Percentiles rank a stretch among this genome's conserved stretches.
Conservation (phyloP, 2,329 filamentous ascomycete genomes). For the Tolypocladium cylindrosporum region DNA sequence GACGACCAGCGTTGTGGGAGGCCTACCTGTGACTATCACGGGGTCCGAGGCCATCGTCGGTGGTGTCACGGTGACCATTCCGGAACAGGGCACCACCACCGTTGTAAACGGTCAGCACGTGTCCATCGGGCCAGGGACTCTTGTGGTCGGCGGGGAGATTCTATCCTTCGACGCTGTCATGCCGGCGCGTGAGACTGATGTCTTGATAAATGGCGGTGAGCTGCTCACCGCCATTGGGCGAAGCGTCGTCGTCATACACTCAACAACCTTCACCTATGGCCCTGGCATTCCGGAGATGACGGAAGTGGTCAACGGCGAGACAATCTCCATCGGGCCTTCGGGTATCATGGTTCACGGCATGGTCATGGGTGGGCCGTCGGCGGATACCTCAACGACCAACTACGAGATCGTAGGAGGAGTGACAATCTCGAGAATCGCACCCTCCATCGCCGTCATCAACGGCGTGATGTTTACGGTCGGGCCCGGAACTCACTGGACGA, state of each 20-base stretch:
- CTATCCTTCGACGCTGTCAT: slow-evolving; percentile 22
- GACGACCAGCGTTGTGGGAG: slow-evolving; percentile 27
- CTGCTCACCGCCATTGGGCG: slow-evolving; percentile 33
- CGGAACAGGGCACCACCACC: slow-evolving; percentile 23
- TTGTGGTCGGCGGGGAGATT: slow-evolving; percentile 24
- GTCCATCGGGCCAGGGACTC: slow-evolving; percentile 23
- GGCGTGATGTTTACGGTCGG: slow-evolving; percentile 42
- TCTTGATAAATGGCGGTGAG: slow-evolving; percentile 37
- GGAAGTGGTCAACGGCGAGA: slow-evolving; percentile 37
- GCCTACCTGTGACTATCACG: slow-evolving; percentile 29
- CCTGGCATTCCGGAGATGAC: slow-evolving; percentile 20
- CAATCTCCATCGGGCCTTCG: slow-evolving; percentile 37
- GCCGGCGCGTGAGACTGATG: slow-evolving; percentile 25
- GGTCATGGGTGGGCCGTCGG: slow-evolving; percentile 32
- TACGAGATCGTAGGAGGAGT: slow-evolving; percentile 42
- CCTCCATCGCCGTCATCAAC: slow-evolving; percentile 37
- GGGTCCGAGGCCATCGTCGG: slow-evolving; percentile 30
- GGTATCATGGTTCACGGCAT: slow-evolving; percentile 30
- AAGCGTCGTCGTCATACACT: slow-evolving; percentile 29
- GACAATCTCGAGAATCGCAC: slow-evolving; percentile 39
- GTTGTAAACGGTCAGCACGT: slow-evolving; percentile 21
- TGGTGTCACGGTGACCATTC: slow-evolving; percentile 31
- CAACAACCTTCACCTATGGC: slow-evolving; percentile 36
- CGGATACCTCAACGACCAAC: slow-evolving; percentile 23
- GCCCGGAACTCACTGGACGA: slow-evolving; percentile 28